Evolutionary conservation across 768 basidiomycete genomes (phyloP).

Genomic region (Collybia nuda): DNA sequence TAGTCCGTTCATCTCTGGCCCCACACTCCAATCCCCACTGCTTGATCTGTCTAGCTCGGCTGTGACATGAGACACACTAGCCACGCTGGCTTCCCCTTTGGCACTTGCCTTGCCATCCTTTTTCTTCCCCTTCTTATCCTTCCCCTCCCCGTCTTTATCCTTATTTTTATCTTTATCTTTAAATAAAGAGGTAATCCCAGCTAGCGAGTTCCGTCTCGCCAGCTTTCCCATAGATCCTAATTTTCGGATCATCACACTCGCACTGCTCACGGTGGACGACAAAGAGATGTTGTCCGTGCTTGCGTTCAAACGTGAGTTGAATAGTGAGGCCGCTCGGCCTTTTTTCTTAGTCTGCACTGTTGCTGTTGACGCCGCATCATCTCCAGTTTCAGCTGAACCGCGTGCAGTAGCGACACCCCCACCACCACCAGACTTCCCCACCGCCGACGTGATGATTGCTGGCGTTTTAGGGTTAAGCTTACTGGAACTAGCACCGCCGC

Average conservation of each 20-base stretch:
- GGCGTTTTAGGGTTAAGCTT: conserved; percentile 34
- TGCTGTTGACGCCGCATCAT: conserved; percentile 41
- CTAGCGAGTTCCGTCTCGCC: conserved; percentile 83
- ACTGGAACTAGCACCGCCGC: conserved; percentile 19
- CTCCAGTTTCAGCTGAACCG: conserved; percentile 29
- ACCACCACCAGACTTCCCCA: conserved; percentile 18
- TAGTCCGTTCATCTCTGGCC: conserved; percentile 64
- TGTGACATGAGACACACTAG: conserved; percentile 78
- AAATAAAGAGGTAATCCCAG: conserved; percentile 91
- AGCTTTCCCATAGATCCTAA: conserved; percentile 89
- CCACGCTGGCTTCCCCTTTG: conserved; percentile 65
- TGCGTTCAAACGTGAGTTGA: conserved; percentile 86
- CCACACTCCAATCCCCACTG: conserved; percentile 59
- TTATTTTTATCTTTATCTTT: conserved; percentile 78
- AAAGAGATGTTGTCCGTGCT: conserved; percentile 96
- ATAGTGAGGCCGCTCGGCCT: conserved; percentile 70
- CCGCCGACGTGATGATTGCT: conserved; percentile 25
- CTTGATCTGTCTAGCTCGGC: conserved; percentile 76
- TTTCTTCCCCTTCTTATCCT: conserved; percentile 45
- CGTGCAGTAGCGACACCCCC: conserved; percentile 16
- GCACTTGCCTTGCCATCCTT: conserved; percentile 51
- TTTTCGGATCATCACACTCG: conserved; percentile 96
- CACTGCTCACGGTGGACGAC: conserved; percentile 90
- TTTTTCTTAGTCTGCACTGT: conserved; percentile 66
- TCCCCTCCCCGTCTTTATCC: conserved; percentile 34